A percentile compares a stretch with the other conserved stretches of the same genome.
phyloP scores from a whole-genome alignment of 495 filamentous ascomycete species.

The Chaetomidium leptoderma region DNA sequence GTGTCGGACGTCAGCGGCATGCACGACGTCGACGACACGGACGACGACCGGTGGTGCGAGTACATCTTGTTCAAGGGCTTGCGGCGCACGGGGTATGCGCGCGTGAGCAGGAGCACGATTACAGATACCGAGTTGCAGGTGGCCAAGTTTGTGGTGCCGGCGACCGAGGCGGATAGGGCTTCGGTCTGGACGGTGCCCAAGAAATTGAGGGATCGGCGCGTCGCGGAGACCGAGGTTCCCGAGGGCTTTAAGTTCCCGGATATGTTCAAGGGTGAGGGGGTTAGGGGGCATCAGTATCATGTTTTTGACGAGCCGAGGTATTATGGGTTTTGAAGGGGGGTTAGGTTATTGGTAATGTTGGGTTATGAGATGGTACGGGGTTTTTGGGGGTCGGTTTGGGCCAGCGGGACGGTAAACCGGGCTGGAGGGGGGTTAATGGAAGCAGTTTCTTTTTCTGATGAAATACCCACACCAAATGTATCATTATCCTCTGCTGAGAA shows the following conservation, averaged over 20 bases:
- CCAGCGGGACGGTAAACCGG: no score
- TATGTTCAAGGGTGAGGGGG: constrained; percentile 79
- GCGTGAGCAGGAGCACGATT: constrained; percentile 83
- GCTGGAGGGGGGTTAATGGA: neutral
- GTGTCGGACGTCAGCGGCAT: constrained; percentile 83
- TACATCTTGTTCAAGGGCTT: constrained; percentile 95
- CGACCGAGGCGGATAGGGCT: constrained; percentile 56
- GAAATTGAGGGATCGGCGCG: constrained; percentile 34
- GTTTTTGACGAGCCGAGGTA: constrained; percentile 94
- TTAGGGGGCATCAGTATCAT: constrained; percentile 88
- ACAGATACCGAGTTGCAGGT: constrained; percentile 98
- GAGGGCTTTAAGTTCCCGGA: constrained; percentile 78
- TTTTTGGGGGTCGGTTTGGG: neutral
- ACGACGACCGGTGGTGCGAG: constrained; percentile 99
- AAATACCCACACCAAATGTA: no score
- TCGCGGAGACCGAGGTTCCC: constrained; percentile 64
- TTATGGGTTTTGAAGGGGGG: constrained; percentile 33
- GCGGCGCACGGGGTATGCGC: constrained; percentile 80
- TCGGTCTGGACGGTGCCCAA: constrained; percentile 34
- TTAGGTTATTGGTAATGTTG: neutral
- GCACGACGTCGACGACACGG: constrained; percentile 88
- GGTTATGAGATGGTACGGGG: neutral
- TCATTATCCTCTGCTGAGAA: no score
- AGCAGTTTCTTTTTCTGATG: no score
- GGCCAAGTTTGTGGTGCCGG: constrained; percentile 88